Conservation (phyloP, 2,329 filamentous ascomycete genomes). For the Phoma sp. region DNA sequence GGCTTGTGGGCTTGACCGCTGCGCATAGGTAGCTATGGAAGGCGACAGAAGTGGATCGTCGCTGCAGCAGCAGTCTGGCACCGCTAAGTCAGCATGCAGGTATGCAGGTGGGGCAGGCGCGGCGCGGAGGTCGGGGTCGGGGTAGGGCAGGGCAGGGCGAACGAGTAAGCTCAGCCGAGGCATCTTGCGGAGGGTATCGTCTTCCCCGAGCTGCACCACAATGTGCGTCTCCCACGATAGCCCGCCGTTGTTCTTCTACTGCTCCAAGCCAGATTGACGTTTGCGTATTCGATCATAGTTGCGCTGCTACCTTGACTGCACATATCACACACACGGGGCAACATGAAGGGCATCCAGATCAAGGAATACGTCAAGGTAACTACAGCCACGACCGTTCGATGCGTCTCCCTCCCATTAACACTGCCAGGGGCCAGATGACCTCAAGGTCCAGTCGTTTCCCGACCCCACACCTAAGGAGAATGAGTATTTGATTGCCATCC, state of each 20-base stretch:
- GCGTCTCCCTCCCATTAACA: slow-evolving; percentile 6
- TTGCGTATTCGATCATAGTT: not conserved
- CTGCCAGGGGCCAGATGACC: slow-evolving; percentile 74
- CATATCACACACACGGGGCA: slow-evolving; percentile 1
- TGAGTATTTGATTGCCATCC: slow-evolving; percentile 86
- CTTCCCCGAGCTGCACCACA: slow-evolving; percentile 7
- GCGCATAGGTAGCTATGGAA: slow-evolving; percentile 26
- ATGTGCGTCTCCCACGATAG: not conserved
- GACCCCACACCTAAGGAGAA: slow-evolving; percentile 73
- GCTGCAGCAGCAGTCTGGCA: slow-evolving; percentile 15
- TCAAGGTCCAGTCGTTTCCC: slow-evolving; percentile 75
- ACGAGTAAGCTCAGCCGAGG: slow-evolving; percentile 25
- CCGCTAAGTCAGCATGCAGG: slow-evolving; percentile 21
- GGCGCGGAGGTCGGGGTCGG: slow-evolving; percentile 17
- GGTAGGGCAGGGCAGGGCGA: not conserved
- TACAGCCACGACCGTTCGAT: slow-evolving; percentile 1
- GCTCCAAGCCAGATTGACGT: not conserved
- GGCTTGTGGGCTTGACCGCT: slow-evolving; percentile 19
- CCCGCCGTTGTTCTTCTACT: not conserved
- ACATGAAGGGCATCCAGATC: slow-evolving; percentile 77
- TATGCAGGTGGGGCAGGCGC: slow-evolving; percentile 15
- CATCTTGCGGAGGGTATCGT: slow-evolving; percentile 15
- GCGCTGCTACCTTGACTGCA: not conserved
- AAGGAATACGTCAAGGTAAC: slow-evolving; percentile 75
- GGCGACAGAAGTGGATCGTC: slow-evolving; percentile 36